Evolutionary conservation across 495 filamentous ascomycete species (phyloP), one percentile per base, ranked within the genome.

Genomic region (Neurospora sp.): DNA sequence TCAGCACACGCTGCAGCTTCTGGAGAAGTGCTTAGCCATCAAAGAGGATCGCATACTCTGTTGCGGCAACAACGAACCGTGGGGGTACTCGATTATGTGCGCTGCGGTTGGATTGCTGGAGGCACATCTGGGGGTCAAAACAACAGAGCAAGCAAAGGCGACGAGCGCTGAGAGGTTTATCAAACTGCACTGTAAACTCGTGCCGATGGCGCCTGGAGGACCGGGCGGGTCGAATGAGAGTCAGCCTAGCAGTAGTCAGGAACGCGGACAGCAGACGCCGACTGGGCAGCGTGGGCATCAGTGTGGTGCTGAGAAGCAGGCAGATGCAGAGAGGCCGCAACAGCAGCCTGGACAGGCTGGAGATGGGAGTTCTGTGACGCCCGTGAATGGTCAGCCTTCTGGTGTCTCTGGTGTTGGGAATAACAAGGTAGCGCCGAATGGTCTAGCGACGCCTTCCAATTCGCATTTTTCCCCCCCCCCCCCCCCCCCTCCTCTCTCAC

Each of bases 31-130:
- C 73, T 71, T 85, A 8, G 75, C 78, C 40, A 81, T 84, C 68
- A 83, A 84, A 74, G 83, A 85, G 74, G 83, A 85, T 70, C 79
- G 80, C n/a, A 81, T 84, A 20, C 77, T 85, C 0, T 75, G 83
- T 1, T 85, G 83, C 71, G 82, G 80, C 6, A 81, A 84, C 73
- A 80, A 83, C 78, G 83, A 85, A 74, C 83, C 82, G 8, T 85
- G 83, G 83, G 81, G 81, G 1, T 84, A 83, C 72, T 77, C 77
- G 35, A 83, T 84, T 75, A 80, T 85, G 81, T 84, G 80, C 40
- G 83, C 82, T 1, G 82, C 83, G 1, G 71, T 81, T 40, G 81
- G 82, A 6, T 74, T 85, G n/a, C 74, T 85, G 12, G 81, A 84
- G 74, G 79, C 82, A 0, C 81, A 84, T 53, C 72, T 84, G 1